Evolutionary conservation across 2,329 filamentous ascomycete genomes (phyloP).

Genomic region (Pseudogymnoascus sp.): DNA sequence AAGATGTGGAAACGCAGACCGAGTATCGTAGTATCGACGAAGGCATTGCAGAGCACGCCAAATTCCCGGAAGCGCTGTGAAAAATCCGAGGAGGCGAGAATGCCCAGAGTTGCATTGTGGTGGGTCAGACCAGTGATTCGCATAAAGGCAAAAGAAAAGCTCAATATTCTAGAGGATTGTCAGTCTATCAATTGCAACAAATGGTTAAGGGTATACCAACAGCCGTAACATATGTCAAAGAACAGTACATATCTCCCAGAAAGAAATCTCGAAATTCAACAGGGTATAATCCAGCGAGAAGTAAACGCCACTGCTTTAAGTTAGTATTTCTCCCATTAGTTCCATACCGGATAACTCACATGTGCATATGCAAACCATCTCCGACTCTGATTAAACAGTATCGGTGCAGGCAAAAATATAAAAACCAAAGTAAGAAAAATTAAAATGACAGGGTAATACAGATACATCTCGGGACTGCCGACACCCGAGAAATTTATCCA

Average conservation of each 20-base stretch:
- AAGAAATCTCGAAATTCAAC: slow-evolving; percentile 98
- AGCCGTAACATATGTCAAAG: slow-evolving; percentile 80
- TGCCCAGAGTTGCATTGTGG: slow-evolving; percentile 76
- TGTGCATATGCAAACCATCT: slow-evolving; percentile 87
- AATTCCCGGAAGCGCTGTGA: slow-evolving; percentile 74
- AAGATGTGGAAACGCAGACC: slow-evolving; percentile 83
- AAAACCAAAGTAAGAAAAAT: slow-evolving; percentile 61
- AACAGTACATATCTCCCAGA: slow-evolving; percentile 95
- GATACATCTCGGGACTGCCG: slow-evolving; percentile 60
- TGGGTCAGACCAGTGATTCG: slow-evolving; percentile 67
- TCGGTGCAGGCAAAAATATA: slow-evolving; percentile 67
- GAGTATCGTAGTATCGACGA: slow-evolving; percentile 79
- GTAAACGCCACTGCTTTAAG: slow-evolving; percentile 63
- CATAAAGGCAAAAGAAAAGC: slow-evolving; percentile 91
- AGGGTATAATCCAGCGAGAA: slow-evolving; percentile 79
- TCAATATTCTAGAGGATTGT: slow-evolving; percentile 63
- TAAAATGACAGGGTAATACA: slow-evolving; percentile 81
- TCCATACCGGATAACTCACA: slow-evolving; percentile 43
- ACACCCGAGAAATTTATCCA: slow-evolving; percentile 82
- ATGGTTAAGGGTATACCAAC: slow-evolving; percentile 45
- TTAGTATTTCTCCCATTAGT: slow-evolving; percentile 24
- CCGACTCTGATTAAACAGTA: slow-evolving; percentile 70
- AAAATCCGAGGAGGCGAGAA: slow-evolving; percentile 78
- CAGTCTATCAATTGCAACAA: slow-evolving; percentile 16
- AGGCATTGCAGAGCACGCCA: slow-evolving; percentile 90